These are phyloP conservation scores for Lipomyces lipofer DNA, from an alignment of 805 yeast species.

Conservation along the genomic window DNA sequence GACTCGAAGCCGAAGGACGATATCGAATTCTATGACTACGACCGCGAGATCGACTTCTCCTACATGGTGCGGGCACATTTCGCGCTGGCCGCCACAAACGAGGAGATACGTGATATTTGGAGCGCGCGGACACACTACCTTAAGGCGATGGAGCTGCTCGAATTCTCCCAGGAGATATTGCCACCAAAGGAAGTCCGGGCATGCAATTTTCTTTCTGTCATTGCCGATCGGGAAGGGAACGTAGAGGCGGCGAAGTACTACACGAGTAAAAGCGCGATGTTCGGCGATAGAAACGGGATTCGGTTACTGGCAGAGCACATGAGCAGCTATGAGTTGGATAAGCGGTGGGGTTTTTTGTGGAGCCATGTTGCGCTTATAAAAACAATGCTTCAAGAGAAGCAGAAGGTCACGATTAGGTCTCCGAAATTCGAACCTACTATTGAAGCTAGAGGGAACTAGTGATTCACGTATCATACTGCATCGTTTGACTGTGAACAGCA, in stretches of 20 bases:
- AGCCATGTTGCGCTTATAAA: no score
- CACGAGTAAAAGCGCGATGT: slow-evolving; percentile 16
- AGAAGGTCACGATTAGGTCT: no score
- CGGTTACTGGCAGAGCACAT: no score
- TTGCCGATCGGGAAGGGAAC: slow-evolving; percentile 24
- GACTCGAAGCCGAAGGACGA: slow-evolving; percentile 13
- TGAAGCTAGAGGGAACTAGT: no score
- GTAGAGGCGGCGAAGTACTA: slow-evolving; percentile 15
- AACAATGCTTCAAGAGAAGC: no score
- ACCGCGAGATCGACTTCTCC: slow-evolving; percentile 22
- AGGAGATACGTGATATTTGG: slow-evolving; percentile 3
- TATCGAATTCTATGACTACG: slow-evolving; percentile 19
- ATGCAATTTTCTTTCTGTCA: slow-evolving; percentile 11
- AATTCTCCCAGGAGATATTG: slow-evolving; percentile 13
- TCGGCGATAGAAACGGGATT: no score
- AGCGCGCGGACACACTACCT: slow-evolving; percentile 13
- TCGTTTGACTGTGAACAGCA: no score
- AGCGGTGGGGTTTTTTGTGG: no score
- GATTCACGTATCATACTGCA: no score
- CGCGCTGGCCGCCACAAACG: slow-evolving; percentile 16
- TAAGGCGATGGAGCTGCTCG: slow-evolving; percentile 7
- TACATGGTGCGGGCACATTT: slow-evolving; percentile 14
- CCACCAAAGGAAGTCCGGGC: slow-evolving; percentile 16
- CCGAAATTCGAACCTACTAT: no score
- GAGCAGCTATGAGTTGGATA: no score